Conservation (phyloP, 768 basidiomycete genomes). For the Sarcodon sp. region DNA sequence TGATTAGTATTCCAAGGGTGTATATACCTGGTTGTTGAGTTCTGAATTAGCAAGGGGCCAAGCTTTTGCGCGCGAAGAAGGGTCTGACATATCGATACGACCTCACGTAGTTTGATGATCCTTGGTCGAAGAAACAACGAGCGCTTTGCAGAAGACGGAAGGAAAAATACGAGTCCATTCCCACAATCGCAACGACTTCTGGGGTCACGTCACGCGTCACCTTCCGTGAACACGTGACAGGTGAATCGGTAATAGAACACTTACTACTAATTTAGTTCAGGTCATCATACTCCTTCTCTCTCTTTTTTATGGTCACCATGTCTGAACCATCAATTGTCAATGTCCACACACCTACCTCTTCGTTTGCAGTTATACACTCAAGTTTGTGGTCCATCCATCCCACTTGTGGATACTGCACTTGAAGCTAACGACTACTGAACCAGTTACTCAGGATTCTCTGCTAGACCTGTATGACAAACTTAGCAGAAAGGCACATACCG, state of each 20-base stretch:
- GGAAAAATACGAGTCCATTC: conserved; percentile 4
- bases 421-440: neutral
- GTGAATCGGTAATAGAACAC: too few relatives aligned
- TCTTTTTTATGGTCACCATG: conserved; percentile 11
- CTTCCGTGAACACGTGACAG: neutral
- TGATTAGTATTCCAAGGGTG: conserved; percentile 1
- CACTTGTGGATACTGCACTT: neutral
- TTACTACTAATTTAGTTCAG: neutral
- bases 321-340: conserved; percentile 39
- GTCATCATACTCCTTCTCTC: neutral
- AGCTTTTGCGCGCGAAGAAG: conserved; percentile 50
- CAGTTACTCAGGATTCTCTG: conserved; percentile 62
- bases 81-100: conserved; percentile 55
- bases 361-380: conserved; percentile 67
- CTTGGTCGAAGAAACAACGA: conserved; percentile 45
- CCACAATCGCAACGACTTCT: neutral
- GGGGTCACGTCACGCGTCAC: conserved; percentile 2
- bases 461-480: conserved; percentile 57
- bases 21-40: conserved; percentile 79
- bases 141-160: conserved; percentile 4
- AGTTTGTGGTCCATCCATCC: conserved; percentile 27
- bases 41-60: conserved; percentile 80
- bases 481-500: conserved; percentile 46
- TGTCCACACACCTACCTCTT: conserved; percentile 65
- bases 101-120: conserved; percentile 73